Base-by-base conservation (phyloP, 352 stramenopile species). In the Phytopythium vexans region DNA sequence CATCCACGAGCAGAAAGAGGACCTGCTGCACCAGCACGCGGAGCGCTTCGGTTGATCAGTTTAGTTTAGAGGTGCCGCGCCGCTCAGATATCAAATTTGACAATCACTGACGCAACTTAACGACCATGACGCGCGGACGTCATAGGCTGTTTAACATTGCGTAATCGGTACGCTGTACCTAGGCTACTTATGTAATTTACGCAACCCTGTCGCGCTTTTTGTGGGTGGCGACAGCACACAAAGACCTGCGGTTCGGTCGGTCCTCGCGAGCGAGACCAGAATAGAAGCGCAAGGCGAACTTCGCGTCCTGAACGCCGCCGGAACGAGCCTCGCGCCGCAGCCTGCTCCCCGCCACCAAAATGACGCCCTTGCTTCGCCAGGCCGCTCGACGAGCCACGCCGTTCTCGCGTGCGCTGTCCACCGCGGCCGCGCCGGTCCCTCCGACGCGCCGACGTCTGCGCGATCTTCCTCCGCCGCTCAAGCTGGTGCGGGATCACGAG, bases 381-480 rank as follows among this genome's bases (percentile, higher is more conserved):
- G 42, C 68, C 35, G 51, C 54, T 39, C 63, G 59, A 33, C 54
- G 53, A 35, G 60, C 49, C 41, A 41, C 44, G 5, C 38, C 42
- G 15, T n/a, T 41, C 7, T 33, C 54, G 37, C 64, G 67, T 38
- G 39, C 58, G 9, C 43, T 85, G 32, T 79, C 77, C 12, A 73
- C 79, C 11, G 70, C 68, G 11, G 72, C 68, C 0, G 77, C 69
- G 27, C 61, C 79, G 40, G 54, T 64, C 8, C 44, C 61, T 33
- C 58, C 76, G 8, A 73, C 70, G 10, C 76, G 77, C 8, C 77
- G 81, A 39, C 81, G 74, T 34, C 52, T 81, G 52, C 76, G 82
- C 32, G 82, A 93, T 51, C 68, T 93, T 11, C 82, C 82, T 15
- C 66, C 82, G 11, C 82, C 82, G 37, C 57, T 93, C 38, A 93